Evolutionary conservation across 2,329 filamentous ascomycete genomes (phyloP).

Genomic region (Neurospora sp.): DNA sequence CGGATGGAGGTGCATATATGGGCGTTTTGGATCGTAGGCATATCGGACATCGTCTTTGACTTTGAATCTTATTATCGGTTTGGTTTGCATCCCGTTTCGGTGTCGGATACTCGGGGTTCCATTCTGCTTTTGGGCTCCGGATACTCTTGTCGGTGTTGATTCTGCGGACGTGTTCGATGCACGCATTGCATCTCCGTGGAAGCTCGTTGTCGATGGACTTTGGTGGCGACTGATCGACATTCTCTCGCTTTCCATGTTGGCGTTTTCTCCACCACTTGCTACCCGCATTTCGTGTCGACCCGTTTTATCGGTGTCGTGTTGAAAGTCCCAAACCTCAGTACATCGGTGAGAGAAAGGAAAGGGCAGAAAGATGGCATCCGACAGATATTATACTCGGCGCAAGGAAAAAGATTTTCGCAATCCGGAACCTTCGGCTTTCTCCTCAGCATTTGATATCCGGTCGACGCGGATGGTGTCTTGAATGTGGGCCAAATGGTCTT

Average conservation of each 20-base stretch:
- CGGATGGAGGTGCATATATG: not conserved
- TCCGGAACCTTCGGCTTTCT: not conserved
- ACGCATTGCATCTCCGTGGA: not conserved
- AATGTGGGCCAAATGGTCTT: not conserved
- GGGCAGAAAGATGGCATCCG: not conserved
- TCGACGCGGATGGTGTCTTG: not conserved
- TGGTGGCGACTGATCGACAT: not conserved
- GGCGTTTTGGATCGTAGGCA: not conserved
- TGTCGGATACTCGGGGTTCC: not conserved
- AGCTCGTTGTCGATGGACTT: not conserved
- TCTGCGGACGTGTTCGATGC: not conserved
- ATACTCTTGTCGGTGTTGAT: not conserved
- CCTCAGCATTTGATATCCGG: not conserved
- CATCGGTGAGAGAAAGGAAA: not conserved
- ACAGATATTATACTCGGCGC: not conserved
- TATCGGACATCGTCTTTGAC: not conserved
- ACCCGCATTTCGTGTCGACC: not conserved
- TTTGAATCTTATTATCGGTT: not conserved
- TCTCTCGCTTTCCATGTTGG: not conserved
- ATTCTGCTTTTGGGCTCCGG: not conserved
- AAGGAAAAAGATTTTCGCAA: not conserved
- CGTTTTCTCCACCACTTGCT: not conserved
- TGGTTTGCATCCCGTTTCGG: not conserved
- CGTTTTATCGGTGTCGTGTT: not conserved
- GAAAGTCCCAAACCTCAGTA: not conserved